Evolutionary conservation across 768 basidiomycete species (phyloP), one percentile per base, ranked within the genome.

Genomic region (Leccinum subgranulosum): DNA sequence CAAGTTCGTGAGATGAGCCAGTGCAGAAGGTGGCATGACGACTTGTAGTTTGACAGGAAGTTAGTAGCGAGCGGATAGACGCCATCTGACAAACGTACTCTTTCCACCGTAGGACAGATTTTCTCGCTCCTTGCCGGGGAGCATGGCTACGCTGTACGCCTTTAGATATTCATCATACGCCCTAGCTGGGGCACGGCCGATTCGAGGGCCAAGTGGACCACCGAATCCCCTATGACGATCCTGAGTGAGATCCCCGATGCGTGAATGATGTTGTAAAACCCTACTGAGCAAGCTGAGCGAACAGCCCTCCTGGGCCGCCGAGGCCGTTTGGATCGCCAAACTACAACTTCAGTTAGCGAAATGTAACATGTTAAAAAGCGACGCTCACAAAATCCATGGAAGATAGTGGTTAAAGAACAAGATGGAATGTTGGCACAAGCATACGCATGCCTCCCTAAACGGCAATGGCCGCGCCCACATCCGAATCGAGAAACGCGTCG

Each of bases 31-130:
- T 3, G 97, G 97, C 93, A 99, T 94, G 54, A 99, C 92, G 62
- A 98, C 97, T 98, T 62, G 12, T 39, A 8, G 21, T 28, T 27
- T 23, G 34, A 48, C 23, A 23, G 28, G 45, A 48, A 43, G 51
- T 60, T 49, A 56, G 57, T 28, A 62, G 55, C 49, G 56, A 59
- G 31, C 36, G 4, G 55, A 41, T 49, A 52, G 43, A 60, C 36
- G 45, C 46, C 52, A 60, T 61, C 66, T 61, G 67, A 68, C 70
- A 67, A 74, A 88, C 86, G 58, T 65, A 90, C 97, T 94, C 80
- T 98, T 98, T 70, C 97, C 97, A 62, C 97, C 97, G 66, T 95
- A 98, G 55, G 93, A 92, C 29, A 99, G 75, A 70, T 98, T 97
- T 60, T 92, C 85, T 74, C 93, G 80, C 74, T 93, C 88, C 61